These are phyloP conservation scores for Sporothrix protearum DNA, from an alignment of 2,329 filamentous ascomycete species.

Conservation along the genomic window DNA sequence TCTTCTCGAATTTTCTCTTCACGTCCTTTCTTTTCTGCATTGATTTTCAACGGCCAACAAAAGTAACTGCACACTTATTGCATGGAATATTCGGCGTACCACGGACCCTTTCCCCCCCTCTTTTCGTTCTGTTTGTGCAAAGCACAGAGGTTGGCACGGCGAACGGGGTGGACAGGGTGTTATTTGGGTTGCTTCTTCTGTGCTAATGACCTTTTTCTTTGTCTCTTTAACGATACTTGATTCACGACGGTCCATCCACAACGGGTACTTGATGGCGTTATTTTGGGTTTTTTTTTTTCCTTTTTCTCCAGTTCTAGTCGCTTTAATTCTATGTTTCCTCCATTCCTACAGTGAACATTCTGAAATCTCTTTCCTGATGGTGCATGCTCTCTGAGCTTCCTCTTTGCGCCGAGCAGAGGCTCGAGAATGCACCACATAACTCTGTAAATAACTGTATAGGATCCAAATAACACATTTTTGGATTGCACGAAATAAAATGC, in stretches of 20 bases:
- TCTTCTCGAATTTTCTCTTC: not conserved
- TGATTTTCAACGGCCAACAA: not conserved
- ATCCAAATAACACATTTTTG: too few relatives aligned
- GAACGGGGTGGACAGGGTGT: not conserved
- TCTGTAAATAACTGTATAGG: not conserved
- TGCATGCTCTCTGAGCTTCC: not conserved
- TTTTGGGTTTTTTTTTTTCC: not conserved
- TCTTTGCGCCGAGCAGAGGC: not conserved
- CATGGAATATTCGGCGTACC: not conserved
- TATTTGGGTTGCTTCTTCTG: slow-evolving; percentile 7
- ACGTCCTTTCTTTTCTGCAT: not conserved
- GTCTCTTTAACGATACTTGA: not conserved
- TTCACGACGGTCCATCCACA: not conserved
- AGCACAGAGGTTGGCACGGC: not conserved
- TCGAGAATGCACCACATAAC: not conserved
- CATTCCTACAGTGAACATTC: not conserved
- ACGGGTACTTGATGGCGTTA: not conserved
- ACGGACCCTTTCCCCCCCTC: not conserved
- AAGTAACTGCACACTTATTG: not conserved
- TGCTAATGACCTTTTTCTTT: not conserved
- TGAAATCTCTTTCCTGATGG: not conserved
- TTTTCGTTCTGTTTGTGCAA: not conserved
- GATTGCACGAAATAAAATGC: not conserved
- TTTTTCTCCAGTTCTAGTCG: not conserved
- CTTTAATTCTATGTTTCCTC: not conserved